Evolutionary conservation across 1,284 basidiomycete genomes (phyloP).

Genomic region (Agaricales sp.): DNA sequence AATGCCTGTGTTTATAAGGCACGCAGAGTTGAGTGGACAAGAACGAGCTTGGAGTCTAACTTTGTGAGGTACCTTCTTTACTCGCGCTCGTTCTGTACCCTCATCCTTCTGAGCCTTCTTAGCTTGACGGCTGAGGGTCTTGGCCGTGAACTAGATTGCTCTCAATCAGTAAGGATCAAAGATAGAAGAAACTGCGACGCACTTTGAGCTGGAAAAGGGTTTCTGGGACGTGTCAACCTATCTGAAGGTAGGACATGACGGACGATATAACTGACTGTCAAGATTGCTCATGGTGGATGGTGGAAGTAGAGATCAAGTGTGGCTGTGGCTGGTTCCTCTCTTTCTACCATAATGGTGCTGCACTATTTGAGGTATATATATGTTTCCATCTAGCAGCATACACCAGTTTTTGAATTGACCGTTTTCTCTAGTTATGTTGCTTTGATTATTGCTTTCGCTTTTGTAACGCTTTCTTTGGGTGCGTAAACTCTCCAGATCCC

Average conservation of each 20-base stretch:
- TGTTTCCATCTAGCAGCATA: slow-evolving; percentile 7
- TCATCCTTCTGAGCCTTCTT: slow-evolving; percentile 97
- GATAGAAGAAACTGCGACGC: slow-evolving; percentile 2
- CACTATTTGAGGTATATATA: slow-evolving; percentile 45
- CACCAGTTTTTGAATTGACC: slow-evolving; percentile 2
- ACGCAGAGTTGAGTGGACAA: slow-evolving; percentile 5
- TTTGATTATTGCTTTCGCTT: slow-evolving; percentile 59
- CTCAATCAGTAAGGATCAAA: slow-evolving; percentile 12
- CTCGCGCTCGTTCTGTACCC: slow-evolving; percentile 69
- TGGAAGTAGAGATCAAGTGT: slow-evolving; percentile 1
- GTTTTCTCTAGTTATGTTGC: slow-evolving; percentile 47
- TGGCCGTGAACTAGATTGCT: slow-evolving; percentile 78
- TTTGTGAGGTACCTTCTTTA: slow-evolving; percentile 70
- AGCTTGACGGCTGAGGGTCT: slow-evolving; percentile 84
- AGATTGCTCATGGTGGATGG: slow-evolving; percentile 66
- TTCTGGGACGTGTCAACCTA: slow-evolving; percentile 44
- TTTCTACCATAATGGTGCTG: slow-evolving; percentile 19
- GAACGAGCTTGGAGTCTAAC: background rate
- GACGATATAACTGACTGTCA: slow-evolving; percentile 62
- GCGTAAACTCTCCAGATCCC: slow-evolving; percentile 11
- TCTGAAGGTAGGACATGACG: slow-evolving; percentile 2
- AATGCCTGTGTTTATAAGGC: slow-evolving; percentile 58
- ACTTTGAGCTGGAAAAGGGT: slow-evolving; percentile 95
- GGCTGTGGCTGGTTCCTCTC: background rate
- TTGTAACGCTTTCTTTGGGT: slow-evolving; percentile 77